Percentiles rank a stretch among this genome's conserved stretches.
These are phyloP conservation scores for Hypoxylon perforatum DNA, from an alignment of 495 filamentous ascomycete genomes.

Conservation along the genomic window DNA sequence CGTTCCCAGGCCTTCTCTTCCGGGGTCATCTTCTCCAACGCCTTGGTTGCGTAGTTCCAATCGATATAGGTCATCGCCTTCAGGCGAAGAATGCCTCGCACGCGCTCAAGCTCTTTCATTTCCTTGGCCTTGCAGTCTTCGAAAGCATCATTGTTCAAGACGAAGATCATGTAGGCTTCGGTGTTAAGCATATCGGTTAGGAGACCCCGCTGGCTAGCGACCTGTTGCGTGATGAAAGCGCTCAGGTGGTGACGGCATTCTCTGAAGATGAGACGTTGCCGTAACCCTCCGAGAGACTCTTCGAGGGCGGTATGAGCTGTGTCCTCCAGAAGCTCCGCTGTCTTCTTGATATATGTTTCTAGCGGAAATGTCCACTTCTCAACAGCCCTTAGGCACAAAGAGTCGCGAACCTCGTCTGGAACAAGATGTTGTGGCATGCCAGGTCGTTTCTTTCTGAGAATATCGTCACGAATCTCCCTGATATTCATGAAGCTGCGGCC, in stretches of 20 bases:
- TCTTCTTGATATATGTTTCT: conserved; percentile 47
- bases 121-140: conserved; percentile 51
- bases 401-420: conserved; percentile 53
- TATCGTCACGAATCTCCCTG: conserved; percentile 50
- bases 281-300: conserved; percentile 48
- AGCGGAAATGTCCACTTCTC: conserved; percentile 51
- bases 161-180: conserved; percentile 54
- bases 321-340: conserved; percentile 46
- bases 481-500: conserved; percentile 44
- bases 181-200: conserved; percentile 50
- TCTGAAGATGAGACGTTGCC: conserved; percentile 54
- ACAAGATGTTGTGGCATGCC: conserved; percentile 57
- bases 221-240: conserved; percentile 46
- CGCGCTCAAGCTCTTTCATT: conserved; percentile 43
- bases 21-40: conserved; percentile 50
- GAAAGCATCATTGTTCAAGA: conserved; percentile 54
- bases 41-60: conserved; percentile 39
- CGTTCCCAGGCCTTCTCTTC: conserved; percentile 46
- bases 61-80: conserved; percentile 46
- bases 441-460: conserved; percentile 50
- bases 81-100: conserved; percentile 51
- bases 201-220: conserved; percentile 38
- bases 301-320: conserved; percentile 48
- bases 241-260: conserved; percentile 48
- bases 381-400: conserved; percentile 51